phyloP scores from a whole-genome alignment of 768 basidiomycete genomes.

The Lactifluus hygrophoroides region DNA sequence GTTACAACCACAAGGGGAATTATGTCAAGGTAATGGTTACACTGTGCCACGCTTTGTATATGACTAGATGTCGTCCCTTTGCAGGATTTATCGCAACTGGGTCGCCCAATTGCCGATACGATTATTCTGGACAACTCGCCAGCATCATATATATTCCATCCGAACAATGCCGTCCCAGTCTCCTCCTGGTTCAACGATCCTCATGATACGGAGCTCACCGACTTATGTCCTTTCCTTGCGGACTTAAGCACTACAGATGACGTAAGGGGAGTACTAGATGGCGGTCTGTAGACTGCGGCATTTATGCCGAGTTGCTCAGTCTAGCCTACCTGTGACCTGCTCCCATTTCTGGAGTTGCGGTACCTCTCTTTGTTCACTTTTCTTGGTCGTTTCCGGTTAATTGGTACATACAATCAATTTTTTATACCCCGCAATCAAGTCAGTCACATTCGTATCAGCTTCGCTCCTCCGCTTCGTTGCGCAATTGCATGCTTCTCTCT shows the following conservation, averaged over 20 bases:
- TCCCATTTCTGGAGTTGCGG: background rate
- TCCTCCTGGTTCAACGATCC: constrained; percentile 99
- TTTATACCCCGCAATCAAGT: constrained; percentile 22
- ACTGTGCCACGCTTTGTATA: background rate
- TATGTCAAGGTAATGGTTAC: constrained; percentile 78
- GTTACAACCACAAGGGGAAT: constrained; percentile 98
- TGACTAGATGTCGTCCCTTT: background rate
- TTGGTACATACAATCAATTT: constrained; percentile 23
- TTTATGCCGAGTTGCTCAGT: background rate
- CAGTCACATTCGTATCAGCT: constrained; percentile 21
- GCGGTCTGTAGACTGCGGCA: constrained; percentile 46
- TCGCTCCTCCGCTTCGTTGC: constrained; percentile 2
- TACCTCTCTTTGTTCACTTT: constrained; percentile 11
- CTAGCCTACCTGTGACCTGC: background rate
- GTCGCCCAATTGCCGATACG: constrained; percentile 85
- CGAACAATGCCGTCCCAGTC: constrained; percentile 97
- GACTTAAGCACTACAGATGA: constrained; percentile 83
- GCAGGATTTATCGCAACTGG: constrained; percentile 94
- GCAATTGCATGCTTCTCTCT: constrained; percentile 8
- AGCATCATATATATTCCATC: constrained; percentile 98
- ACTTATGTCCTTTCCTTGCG: constrained; percentile 87
- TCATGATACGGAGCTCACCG: constrained; percentile 95
- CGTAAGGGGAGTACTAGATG: constrained; percentile 86
- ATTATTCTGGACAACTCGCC: constrained; percentile 99
- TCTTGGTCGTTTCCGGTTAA: constrained; percentile 20